A percentile compares a stretch with the other conserved stretches of the same genome.
phyloP scores from a whole-genome alignment of 371 early-diverging fungal genomes.

The Rhizopus delemar region DNA sequence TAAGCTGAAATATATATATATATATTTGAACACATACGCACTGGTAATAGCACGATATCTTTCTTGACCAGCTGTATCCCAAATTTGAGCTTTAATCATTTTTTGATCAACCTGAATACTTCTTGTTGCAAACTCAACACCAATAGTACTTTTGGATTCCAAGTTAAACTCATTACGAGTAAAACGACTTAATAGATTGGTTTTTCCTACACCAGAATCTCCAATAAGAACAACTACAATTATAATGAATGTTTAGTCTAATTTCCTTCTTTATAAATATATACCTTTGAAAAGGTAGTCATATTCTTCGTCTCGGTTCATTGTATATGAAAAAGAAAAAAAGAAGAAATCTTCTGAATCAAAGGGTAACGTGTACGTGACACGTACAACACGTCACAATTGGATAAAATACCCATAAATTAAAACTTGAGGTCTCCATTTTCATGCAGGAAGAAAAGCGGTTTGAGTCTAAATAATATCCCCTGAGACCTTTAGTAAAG shows the following conservation, averaged over 20 bases:
- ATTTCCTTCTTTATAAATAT: neutral
- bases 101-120: constrained; percentile 96
- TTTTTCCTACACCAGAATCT: constrained; percentile 99
- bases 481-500: too few species aligned
- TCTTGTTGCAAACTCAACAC: constrained; percentile 99
- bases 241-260: neutral
- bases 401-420: too few species aligned
- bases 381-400: too few species aligned
- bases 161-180: constrained; percentile 97
- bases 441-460: too few species aligned
- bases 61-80: constrained; percentile 95
- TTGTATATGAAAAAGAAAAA: neutral
- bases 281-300: constrained; percentile 24
- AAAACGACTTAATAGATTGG: constrained; percentile 97
- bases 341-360: too few species aligned
- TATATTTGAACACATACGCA: constrained; percentile 64
- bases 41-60: constrained; percentile 89
- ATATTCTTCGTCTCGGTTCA: constrained; percentile 22
- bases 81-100: constrained; percentile 99
- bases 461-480: too few species aligned
- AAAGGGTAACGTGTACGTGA: too few species aligned
- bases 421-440: too few species aligned
- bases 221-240: constrained; percentile 96
- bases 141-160: constrained; percentile 99
- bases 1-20: too few species aligned